Base-by-base conservation (phyloP, 192 early-diverging fungal genomes). In the Irineochytrium annulatum region DNA sequence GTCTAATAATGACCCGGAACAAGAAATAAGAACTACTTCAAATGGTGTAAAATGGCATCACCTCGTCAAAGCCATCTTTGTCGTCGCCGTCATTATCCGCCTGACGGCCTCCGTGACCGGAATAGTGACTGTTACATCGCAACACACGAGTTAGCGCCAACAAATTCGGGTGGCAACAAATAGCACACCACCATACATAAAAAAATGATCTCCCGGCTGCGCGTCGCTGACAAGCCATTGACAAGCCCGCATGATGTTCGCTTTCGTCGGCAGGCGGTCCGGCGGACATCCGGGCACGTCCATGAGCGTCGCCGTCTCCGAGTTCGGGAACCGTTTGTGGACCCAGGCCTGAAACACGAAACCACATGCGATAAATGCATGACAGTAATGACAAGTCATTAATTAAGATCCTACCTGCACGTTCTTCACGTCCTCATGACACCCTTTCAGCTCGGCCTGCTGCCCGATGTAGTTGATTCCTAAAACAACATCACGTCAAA, bases 61-160 rank as follows among this genome's bases (percentile, higher is more conserved):
- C n/a, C n/a, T n/a, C n/a, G 16, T 67, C 62, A 16, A 57, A n/a
- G 6, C 60, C 55, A 43, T 30, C 32, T 39, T 26, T 41, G 28
- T 77, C 77, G 37, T 78, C 77, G 1, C 30, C 22, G 20, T 71
- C 73, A 45, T 79, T 26, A 62, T 79, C 80, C 57, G 27, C 58
- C 67, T 72, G 51, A 41, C 75, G 76, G 13, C 78, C 72, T 29
- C 89, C 83, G 58, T 88, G 88, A 30, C 91, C 91, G 49, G 39
- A 35, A 26, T 6, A 41, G 35, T 28, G 43, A 20, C n/a, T n/a
- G n/a, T n/a, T n/a, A n/a, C n/a, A n/a, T n/a, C n/a, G n/a, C n/a
- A n/a, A n/a, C n/a, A n/a, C n/a, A n/a, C n/a, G n/a, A n/a, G n/a
- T n/a, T n/a, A n/a, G n/a, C n/a, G n/a, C n/a, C n/a, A n/a, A n/a